Evolutionary conservation across 2,329 filamentous ascomycete species (phyloP).

Genomic region (Beauveria scarabaeidicola): DNA sequence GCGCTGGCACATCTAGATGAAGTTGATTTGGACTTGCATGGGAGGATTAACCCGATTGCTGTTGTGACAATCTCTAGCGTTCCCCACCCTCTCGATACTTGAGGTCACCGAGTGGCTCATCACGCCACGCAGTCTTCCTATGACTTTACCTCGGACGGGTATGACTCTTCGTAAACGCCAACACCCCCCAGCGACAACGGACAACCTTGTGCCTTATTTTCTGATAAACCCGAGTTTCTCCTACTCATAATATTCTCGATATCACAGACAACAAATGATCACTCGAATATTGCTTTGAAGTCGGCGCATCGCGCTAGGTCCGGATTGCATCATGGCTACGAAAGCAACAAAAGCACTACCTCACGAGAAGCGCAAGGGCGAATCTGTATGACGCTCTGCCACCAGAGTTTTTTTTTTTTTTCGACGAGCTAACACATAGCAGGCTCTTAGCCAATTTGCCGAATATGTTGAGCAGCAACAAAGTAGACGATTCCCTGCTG

Average conservation of each 20-base stretch:
- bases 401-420: conserved; percentile 16
- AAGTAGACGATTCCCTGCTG: conserved; percentile 53
- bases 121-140: conserved; percentile 5
- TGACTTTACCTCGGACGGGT: neutral
- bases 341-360: conserved; percentile 54
- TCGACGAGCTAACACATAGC: neutral
- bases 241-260: neutral
- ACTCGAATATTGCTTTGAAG: conserved; percentile 19
- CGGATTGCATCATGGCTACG: conserved; percentile 38
- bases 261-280: conserved; percentile 19
- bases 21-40: neutral
- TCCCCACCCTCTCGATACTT: conserved; percentile 1
- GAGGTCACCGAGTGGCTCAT: conserved; percentile 6
- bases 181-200: neutral
- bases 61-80: neutral
- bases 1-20: neutral
- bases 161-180: conserved; percentile 2
- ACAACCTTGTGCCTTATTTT: neutral
- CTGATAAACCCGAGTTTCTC: neutral
- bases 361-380: conserved; percentile 77
- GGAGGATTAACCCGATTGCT: neutral
- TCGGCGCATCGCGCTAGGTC: conserved; percentile 16
- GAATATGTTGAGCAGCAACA: conserved; percentile 97
- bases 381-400: conserved; percentile 50
- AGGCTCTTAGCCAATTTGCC: conserved; percentile 89